Evolutionary conservation across 208 protist genomes (phyloP), one percentile per base, ranked within the genome.

Genomic region (Wallacemonas rigidus): DNA sequence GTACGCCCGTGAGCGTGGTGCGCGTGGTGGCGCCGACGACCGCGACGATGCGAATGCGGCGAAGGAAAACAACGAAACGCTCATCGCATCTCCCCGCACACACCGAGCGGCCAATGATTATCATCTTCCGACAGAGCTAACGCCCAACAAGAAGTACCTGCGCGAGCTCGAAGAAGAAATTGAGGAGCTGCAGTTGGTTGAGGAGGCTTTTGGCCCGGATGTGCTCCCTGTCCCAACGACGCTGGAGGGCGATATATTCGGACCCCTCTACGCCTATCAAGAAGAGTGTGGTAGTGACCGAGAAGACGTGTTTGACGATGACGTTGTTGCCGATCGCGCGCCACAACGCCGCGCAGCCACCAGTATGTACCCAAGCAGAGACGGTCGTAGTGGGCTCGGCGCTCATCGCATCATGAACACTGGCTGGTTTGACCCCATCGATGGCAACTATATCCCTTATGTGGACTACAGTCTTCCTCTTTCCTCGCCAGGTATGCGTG

Each of bases 201-300:
- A 73, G 43, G 48, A 65, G 41, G 77, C 70, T 4, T 85, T 86
- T 65, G 82, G 78, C 9, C 26, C 74, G 5, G 74, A 81, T 40
- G 54, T 43, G 45, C 68, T 77, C 40, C 74, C 85, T n/a, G 69
- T 61, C 47, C 82, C 79, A 3, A 73, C 67, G 9, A 63, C 41
- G 17, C 40, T 53, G 36, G 72, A 74, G 71, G 80, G 85, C 48
- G 79, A 93, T 67, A 73, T 90, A 7, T 90, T 93, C 55, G 67
- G 76, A 2, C 71, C 76, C 1, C 74, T 89, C 40, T 93, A 83
- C 48, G 75, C 68, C 26, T 71, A 67, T 36, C 85, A 93, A 63
- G 88, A 93, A 75, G 54, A 47, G 43, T 85, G 72, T 62, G 85
- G 85, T 43, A 93, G 85, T 67, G 81, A 87, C 57, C 82, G 85